A percentile compares a stretch with the other conserved stretches of the same genome.
phyloP scores from a whole-genome alignment of 441 rosid genomes.

The Codiaeum variegatum region DNA sequence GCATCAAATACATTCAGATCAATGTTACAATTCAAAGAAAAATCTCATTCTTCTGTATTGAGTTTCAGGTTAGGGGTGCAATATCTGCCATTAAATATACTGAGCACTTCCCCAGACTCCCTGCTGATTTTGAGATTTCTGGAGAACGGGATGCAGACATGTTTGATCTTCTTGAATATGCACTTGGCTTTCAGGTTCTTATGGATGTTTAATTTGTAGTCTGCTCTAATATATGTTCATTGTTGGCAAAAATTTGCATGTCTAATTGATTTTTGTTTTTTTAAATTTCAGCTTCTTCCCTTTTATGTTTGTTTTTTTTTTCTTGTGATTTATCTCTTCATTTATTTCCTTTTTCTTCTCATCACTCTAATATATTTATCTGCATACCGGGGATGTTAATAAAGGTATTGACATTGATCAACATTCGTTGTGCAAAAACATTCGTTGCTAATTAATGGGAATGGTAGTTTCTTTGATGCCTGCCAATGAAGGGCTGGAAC shows the following conservation, averaged over 20 bases:
- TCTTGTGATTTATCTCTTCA: not conserved
- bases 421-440: not conserved
- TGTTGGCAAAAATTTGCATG: not conserved
- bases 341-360: not conserved
- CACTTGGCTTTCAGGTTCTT: slow-evolving; percentile 96
- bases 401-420: not conserved
- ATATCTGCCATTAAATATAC: slow-evolving; percentile 74
- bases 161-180: slow-evolving; percentile 90
- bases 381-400: not conserved
- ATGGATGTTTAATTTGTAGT: slow-evolving; percentile 1
- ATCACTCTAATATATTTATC: not conserved
- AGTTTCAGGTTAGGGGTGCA: slow-evolving; percentile 82
- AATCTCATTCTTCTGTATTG: slow-evolving; percentile 4
- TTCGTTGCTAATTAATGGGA: not conserved
- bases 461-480: not conserved
- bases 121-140: slow-evolving; percentile 58
- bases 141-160: slow-evolving; percentile 87
- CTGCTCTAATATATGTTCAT: not conserved
- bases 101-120: slow-evolving; percentile 84
- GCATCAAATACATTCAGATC: not conserved
- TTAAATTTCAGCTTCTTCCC: not conserved
- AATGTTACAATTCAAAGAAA: not conserved
- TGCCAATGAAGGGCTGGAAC: not conserved
- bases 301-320: not conserved
- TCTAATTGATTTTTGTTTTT: not conserved